A percentile compares a stretch with the other conserved stretches of the same genome.
Evolutionary conservation across 306 rosid genomes (phyloP).

Genomic region (Potentilla sterilis): DNA sequence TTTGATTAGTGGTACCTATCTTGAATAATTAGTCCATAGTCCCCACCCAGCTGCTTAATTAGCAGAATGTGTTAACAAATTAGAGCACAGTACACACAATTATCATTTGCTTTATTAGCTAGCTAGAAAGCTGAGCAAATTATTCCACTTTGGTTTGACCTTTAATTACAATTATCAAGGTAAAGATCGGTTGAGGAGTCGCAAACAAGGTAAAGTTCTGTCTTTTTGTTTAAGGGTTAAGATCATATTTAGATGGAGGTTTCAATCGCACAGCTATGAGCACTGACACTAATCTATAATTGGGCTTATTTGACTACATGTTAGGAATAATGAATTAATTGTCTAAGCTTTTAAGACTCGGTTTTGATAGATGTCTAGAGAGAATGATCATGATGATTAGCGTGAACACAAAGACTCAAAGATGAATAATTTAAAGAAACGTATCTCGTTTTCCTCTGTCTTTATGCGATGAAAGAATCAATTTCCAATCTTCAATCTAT

Average conservation of each 20-base stretch:
- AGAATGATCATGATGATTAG: neutral
- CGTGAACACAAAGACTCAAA: constrained; percentile 10
- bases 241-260: constrained; percentile 18
- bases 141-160: constrained; percentile 43
- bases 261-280: constrained; percentile 31
- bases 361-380: constrained; percentile 27
- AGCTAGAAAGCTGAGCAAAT: constrained; percentile 31
- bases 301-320: constrained; percentile 11
- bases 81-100: constrained; percentile 22
- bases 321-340: constrained; percentile 10
- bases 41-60: constrained; percentile 31
- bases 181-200: constrained; percentile 38
- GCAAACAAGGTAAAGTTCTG: constrained; percentile 25
- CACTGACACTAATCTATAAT: constrained; percentile 35
- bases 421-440: constrained; percentile 15
- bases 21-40: neutral
- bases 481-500: neutral
- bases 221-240: constrained; percentile 1
- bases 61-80: constrained; percentile 22
- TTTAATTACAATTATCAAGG: constrained; percentile 30
- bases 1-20: neutral
- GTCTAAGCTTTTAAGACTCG: constrained; percentile 16
- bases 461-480: constrained; percentile 5
- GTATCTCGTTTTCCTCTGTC: neutral
- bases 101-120: constrained; percentile 39